A percentile compares a stretch with the other conserved stretches of the same genome.
Conservation (phyloP, 805 yeast genomes). For the Spathaspora girioi region DNA sequence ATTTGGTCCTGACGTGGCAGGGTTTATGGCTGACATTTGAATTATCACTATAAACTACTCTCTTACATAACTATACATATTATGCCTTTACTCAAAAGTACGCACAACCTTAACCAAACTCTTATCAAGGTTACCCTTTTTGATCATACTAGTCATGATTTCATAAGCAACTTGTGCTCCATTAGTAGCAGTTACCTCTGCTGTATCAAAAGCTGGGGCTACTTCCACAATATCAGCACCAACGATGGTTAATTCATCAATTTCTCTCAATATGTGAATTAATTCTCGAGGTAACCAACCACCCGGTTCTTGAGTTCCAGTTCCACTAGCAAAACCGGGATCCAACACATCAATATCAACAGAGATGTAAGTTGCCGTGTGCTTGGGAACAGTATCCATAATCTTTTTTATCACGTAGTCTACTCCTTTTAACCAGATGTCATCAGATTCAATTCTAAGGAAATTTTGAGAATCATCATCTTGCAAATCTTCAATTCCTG, state of each 20-base stretch:
- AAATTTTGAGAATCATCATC: slow-evolving; percentile 72
- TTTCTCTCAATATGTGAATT: slow-evolving; percentile 42
- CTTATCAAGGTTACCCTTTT: slow-evolving; percentile 34
- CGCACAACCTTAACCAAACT: slow-evolving; percentile 4
- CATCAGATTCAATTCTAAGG: slow-evolving; percentile 67
- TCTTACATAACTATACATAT: neutral
- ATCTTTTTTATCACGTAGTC: slow-evolving; percentile 55
- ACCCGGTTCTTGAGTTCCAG: slow-evolving; percentile 59
- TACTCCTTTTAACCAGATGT: slow-evolving; percentile 64
- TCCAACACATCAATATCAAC: slow-evolving; percentile 71
- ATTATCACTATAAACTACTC: neutral
- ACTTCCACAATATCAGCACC: slow-evolving; percentile 61
- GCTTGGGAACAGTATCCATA: slow-evolving; percentile 51
- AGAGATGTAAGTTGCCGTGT: slow-evolving; percentile 68
- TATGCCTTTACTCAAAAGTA: neutral
- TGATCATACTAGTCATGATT: slow-evolving; percentile 70
- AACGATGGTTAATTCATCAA: slow-evolving; percentile 44
- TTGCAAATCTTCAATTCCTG: slow-evolving; percentile 59
- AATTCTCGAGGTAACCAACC: slow-evolving; percentile 57
- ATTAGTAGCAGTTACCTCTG: slow-evolving; percentile 64
- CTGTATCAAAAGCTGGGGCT: slow-evolving; percentile 60
- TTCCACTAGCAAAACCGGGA: slow-evolving; percentile 56
- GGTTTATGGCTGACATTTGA: neutral
- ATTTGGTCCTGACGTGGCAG: neutral
- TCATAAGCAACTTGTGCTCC: slow-evolving; percentile 74